A percentile compares a stretch with the other conserved stretches of the same genome.
phyloP scores from a whole-genome alignment of 139 green algal species.

The Medakamo hakoo region DNA sequence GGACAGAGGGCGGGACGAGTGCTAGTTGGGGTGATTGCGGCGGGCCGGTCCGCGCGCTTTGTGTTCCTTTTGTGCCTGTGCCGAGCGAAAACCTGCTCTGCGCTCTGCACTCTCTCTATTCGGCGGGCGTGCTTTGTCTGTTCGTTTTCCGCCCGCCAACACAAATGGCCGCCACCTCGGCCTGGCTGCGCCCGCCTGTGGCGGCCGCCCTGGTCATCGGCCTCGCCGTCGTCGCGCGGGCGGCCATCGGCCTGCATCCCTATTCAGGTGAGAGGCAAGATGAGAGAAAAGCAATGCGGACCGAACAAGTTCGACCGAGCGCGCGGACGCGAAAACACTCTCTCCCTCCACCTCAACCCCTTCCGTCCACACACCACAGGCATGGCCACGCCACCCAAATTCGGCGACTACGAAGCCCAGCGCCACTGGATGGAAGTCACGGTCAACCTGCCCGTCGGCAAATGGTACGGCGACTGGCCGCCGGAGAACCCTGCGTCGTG shows the following conservation, averaged over 20 bases:
- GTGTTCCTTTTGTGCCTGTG: no score
- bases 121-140: neutral
- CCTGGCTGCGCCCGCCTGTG: no score
- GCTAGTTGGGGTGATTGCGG: neutral
- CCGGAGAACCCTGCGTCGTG: slow-evolving; percentile 56
- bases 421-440: slow-evolving; percentile 98
- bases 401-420: slow-evolving; percentile 96
- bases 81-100: no score
- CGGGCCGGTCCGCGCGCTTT: no score
- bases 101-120: no score
- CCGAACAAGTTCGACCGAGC: neutral
- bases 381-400: slow-evolving; percentile 47
- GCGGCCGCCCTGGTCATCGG: no score
- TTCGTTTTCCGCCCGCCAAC: no score
- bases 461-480: slow-evolving; percentile 22
- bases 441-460: slow-evolving; percentile 50
- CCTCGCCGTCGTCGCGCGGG: neutral
- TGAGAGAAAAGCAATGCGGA: neutral
- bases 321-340: neutral
- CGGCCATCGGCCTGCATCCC: neutral
- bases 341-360: neutral
- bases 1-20: neutral
- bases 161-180: no score
- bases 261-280: neutral
- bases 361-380: slow-evolving; percentile 24